Evolutionary conservation across 805 yeast species (phyloP).

Genomic region (Starmerella stellata): DNA sequence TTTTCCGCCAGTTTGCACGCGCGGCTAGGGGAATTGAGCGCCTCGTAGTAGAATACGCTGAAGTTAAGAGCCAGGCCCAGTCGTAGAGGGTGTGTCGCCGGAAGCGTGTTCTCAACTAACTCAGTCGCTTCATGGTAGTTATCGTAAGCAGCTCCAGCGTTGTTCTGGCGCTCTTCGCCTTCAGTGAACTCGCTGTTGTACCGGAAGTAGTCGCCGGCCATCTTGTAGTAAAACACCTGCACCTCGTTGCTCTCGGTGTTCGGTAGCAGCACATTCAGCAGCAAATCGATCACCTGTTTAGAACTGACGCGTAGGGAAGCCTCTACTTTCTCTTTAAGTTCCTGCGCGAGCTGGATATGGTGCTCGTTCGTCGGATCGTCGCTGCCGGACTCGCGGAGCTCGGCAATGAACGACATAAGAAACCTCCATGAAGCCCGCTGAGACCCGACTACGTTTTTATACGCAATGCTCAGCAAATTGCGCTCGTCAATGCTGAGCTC

Average conservation of each 20-base stretch:
- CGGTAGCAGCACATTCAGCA: slow-evolving; percentile 78
- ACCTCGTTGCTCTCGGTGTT: slow-evolving; percentile 94
- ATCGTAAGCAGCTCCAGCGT: slow-evolving; percentile 81
- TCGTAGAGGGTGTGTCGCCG: slow-evolving; percentile 98
- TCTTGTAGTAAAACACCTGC: slow-evolving; percentile 93
- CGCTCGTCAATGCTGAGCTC: slow-evolving; percentile 96
- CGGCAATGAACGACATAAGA: slow-evolving; percentile 65
- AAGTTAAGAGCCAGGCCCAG: slow-evolving; percentile 94
- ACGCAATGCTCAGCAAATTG: slow-evolving; percentile 89
- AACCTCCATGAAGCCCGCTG: slow-evolving; percentile 99
- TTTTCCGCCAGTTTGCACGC: slow-evolving; percentile 98
- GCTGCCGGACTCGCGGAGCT: slow-evolving; percentile 73
- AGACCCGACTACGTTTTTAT: slow-evolving; percentile 96
- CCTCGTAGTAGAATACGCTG: slow-evolving; percentile 96
- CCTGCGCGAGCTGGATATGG: slow-evolving; percentile 78
- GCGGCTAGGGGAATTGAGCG: slow-evolving; percentile 93
- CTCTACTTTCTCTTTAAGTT: slow-evolving; percentile 89
- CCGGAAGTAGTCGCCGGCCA: slow-evolving; percentile 99
- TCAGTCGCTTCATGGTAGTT: slow-evolving; percentile 92
- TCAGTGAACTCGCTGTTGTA: slow-evolving; percentile 93
- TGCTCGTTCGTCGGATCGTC: slow-evolving; percentile 16
- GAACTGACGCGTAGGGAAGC: slow-evolving; percentile 80
- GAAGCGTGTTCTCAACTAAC: slow-evolving; percentile 88
- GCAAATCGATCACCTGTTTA: slow-evolving; percentile 77
- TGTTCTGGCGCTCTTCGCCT: slow-evolving; percentile 77